Evolutionary conservation across 805 yeast species (phyloP).

Genomic region (Starmerella apicola): DNA sequence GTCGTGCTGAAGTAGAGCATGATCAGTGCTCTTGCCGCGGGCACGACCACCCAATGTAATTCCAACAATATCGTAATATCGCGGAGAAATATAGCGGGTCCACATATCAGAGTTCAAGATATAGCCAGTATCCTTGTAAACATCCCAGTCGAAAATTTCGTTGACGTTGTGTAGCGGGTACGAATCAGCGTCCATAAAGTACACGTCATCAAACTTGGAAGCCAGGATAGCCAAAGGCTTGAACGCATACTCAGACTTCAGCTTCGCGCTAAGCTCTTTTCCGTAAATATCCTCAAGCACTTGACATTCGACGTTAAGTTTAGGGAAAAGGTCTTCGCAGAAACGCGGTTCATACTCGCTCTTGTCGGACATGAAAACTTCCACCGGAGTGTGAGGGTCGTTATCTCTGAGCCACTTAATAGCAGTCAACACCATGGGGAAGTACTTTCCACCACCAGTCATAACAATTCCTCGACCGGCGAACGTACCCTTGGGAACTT

Average conservation of each 20-base stretch:
- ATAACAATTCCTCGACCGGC: conserved; percentile 44
- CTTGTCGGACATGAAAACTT: conserved; percentile 61
- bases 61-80: conserved; percentile 56
- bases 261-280: conserved; percentile 34
- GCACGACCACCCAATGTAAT: conserved; percentile 34
- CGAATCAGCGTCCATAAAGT: conserved; percentile 66
- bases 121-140: conserved; percentile 41
- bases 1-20: conserved; percentile 39
- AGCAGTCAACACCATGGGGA: conserved; percentile 57
- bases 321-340: conserved; percentile 53
- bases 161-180: conserved; percentile 58
- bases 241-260: conserved; percentile 50
- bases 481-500: conserved; percentile 14
- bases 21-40: conserved; percentile 22
- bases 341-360: conserved; percentile 61
- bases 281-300: conserved; percentile 53
- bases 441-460: conserved; percentile 72
- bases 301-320: conserved; percentile 53
- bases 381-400: conserved; percentile 65
- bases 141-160: conserved; percentile 42
- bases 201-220: conserved; percentile 59
- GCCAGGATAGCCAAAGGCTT: conserved; percentile 59
- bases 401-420: conserved; percentile 51
- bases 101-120: conserved; percentile 80
- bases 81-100: conserved; percentile 71